Base-by-base conservation (phyloP, 495 filamentous ascomycete species). In the Aspergillus bertholletiae region DNA sequence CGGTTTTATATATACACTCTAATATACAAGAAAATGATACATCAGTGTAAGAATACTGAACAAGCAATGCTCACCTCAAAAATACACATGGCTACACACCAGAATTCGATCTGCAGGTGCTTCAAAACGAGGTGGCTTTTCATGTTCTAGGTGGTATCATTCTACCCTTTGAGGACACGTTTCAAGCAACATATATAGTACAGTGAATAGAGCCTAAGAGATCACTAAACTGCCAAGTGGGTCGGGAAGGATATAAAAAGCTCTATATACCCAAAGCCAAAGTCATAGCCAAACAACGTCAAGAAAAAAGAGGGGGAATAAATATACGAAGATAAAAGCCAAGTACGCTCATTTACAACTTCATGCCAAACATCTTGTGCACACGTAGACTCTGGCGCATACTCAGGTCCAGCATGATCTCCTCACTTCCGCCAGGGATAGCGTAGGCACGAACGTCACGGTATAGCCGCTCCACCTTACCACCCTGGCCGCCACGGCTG, bases 401-500 rank as follows among this genome's bases (percentile, higher is more conserved):
- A 71, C 90, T 96, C 62, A 98, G 73, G 76, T 98, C 94, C 58
- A 97, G 74, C 94, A 98, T 98, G 55, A 98, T 98, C 81, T 98
- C 94, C 76, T 98, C 94, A 66, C 84, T 89, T 30, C 94, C 94
- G 69, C 94, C 94, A 5, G 94, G 94, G 60, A 98, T 98, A 46
- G 94, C 93, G 70, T 98, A 98, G 22, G 94, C 94, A 54, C 94
- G 80, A n/a, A 98, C 94, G 74, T 98, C 94, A 54, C 94, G 80
- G 69, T 98, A 98, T 59, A 98, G 74, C 30, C 94, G 74, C 82
- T 98, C 94, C 47, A 98, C 83, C 85, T 98, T 98, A 32, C 84
- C 93, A 55, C 94, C 94, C 74, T 97, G 93, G 22, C 94, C 94
- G 52, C 94, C 94, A 49, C 92, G 82, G 54, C 84, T 89, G 74